Evolutionary conservation across 2,329 filamentous ascomycete genomes (phyloP).

Genomic region (Venturia aucupariae): DNA sequence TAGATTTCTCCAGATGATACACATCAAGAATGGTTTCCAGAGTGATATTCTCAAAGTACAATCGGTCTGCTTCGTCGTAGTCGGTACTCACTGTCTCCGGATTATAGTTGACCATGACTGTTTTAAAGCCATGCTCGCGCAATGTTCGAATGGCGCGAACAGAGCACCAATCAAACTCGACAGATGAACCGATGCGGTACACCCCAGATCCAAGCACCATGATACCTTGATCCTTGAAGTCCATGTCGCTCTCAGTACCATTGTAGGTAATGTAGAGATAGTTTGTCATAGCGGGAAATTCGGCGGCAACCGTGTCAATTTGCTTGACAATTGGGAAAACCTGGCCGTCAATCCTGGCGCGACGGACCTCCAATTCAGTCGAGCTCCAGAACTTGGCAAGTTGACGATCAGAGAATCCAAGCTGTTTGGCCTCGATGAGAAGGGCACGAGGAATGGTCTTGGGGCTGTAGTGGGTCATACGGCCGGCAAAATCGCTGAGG

Average conservation of each 20-base stretch:
- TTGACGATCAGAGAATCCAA: constrained; percentile 91
- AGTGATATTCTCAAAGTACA: constrained; percentile 96
- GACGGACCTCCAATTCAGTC: constrained; percentile 83
- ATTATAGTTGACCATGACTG: constrained; percentile 89
- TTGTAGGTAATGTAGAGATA: constrained; percentile 97
- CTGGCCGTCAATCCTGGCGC: constrained; percentile 72
- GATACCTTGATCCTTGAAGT: constrained; percentile 80
- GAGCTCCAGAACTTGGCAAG: constrained; percentile 90
- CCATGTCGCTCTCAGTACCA: constrained; percentile 72
- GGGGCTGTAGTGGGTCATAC: constrained; percentile 62
- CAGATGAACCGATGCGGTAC: constrained; percentile 93
- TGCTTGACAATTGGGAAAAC: constrained; percentile 91
- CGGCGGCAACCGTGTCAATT: constrained; percentile 95
- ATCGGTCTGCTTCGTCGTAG: constrained; percentile 84
- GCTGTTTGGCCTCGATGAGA: constrained; percentile 77
- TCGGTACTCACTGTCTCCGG: constrained; percentile 86
- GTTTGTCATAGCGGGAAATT: constrained; percentile 91
- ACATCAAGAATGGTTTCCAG: constrained; percentile 87
- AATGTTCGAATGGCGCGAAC: constrained; percentile 89
- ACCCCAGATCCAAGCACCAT: constrained; percentile 96
- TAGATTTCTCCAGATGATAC: constrained; percentile 75
- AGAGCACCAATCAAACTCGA: constrained; percentile 99
- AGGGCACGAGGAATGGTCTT: constrained; percentile 55
- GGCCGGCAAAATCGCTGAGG: constrained; percentile 78
- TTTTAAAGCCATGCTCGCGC: constrained; percentile 76